Conservation (phyloP, 2,329 filamentous ascomycete genomes). For the Cadophora sp. region DNA sequence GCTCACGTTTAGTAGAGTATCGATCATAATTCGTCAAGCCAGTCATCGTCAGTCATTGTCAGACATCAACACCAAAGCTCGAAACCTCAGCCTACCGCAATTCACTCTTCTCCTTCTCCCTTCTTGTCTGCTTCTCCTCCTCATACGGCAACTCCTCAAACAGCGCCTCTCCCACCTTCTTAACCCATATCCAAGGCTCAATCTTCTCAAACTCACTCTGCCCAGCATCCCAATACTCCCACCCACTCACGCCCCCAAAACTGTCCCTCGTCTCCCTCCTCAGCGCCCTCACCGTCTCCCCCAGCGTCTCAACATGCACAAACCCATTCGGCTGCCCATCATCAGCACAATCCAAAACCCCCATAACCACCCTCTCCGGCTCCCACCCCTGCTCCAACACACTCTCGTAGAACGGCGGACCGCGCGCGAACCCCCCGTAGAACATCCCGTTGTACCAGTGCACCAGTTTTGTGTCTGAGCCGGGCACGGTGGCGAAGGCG, state of each 20-base stretch:
- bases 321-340: conserved; percentile 69
- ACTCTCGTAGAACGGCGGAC: conserved; percentile 54
- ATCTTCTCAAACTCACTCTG: conserved; percentile 61
- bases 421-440: conserved; percentile 72
- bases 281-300: conserved; percentile 60
- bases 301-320: conserved; percentile 63
- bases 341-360: conserved; percentile 74
- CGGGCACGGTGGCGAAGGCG: conserved; percentile 40
- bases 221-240: conserved; percentile 87
- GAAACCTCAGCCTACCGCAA: not conserved
- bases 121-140: not conserved
- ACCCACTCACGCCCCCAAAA: conserved; percentile 84
- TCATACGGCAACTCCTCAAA: conserved; percentile 24
- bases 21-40: not conserved
- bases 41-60: no score
- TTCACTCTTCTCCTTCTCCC: conserved; percentile 11
- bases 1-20: not conserved
- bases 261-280: conserved; percentile 49
- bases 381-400: conserved; percentile 70
- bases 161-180: conserved; percentile 55
- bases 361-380: conserved; percentile 75
- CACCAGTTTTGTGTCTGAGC: conserved; percentile 53
- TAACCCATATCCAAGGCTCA: conserved; percentile 79
- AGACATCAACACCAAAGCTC: no score
- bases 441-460: conserved; percentile 90